phyloP scores from a whole-genome alignment of 2,329 filamentous ascomycete species.

The Fusarium sp. region DNA sequence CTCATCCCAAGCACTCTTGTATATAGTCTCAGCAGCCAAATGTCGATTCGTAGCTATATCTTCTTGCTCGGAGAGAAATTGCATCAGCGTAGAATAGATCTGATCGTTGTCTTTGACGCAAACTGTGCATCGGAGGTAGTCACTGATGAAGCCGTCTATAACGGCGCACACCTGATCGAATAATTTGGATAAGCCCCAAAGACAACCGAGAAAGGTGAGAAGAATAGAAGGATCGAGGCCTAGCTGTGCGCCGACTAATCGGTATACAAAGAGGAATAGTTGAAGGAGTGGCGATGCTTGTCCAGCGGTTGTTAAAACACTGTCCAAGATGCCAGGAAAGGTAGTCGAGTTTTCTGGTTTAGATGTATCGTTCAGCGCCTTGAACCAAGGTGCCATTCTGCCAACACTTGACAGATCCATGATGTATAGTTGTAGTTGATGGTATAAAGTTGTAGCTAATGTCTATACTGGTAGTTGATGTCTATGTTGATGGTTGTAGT shows the following conservation, averaged over 20 bases:
- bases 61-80: constrained; percentile 66
- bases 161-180: constrained; percentile 51
- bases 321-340: constrained; percentile 55
- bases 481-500: not conserved
- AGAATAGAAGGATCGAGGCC: constrained; percentile 62
- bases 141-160: constrained; percentile 52
- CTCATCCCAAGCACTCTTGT: constrained; percentile 67
- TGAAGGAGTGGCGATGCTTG: constrained; percentile 56
- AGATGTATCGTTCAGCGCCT: constrained; percentile 35
- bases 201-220: constrained; percentile 57
- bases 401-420: constrained; percentile 46
- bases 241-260: constrained; percentile 56
- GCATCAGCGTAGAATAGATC: constrained; percentile 68
- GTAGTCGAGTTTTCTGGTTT: constrained; percentile 34
- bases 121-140: constrained; percentile 63
- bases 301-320: constrained; percentile 59
- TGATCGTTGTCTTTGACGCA: constrained; percentile 66
- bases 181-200: constrained; percentile 59
- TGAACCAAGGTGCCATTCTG: constrained; percentile 47
- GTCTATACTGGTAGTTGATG: not conserved
- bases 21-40: constrained; percentile 66
- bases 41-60: constrained; percentile 62
- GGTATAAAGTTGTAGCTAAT: not conserved
- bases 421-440: not conserved
- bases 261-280: constrained; percentile 59